Percentiles rank a stretch among this genome's conserved stretches.
Conservation (phyloP, 768 basidiomycete species). For the Mycena pura region DNA sequence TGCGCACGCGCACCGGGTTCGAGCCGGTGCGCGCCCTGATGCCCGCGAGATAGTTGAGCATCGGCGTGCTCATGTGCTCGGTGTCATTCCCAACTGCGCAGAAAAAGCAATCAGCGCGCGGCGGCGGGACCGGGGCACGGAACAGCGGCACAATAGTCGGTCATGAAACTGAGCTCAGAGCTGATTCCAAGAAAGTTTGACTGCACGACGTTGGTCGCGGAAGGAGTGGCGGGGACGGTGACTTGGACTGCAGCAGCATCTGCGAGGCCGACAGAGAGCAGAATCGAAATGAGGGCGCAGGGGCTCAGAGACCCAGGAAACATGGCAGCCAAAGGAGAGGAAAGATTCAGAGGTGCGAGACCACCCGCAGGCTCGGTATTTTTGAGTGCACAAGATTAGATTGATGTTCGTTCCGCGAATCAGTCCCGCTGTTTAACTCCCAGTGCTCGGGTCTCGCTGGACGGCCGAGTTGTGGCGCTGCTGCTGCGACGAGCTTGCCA, state of each 20-base stretch:
- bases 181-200: constrained; percentile 70
- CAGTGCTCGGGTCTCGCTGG: no score
- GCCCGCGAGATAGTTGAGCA: constrained; percentile 65
- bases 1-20: constrained; percentile 50
- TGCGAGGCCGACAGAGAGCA: constrained; percentile 15
- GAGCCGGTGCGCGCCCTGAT: constrained; percentile 55
- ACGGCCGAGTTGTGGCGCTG: no score
- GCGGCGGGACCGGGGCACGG: no score
- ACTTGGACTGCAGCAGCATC: constrained; percentile 36
- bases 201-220: constrained; percentile 47
- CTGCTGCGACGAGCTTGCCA: no score
- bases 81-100: constrained; percentile 58
- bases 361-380: no score
- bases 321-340: no score
- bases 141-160: constrained; percentile 54
- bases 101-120: neutral
- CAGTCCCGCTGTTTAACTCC: no score
- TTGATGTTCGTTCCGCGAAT: no score
- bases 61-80: constrained; percentile 51
- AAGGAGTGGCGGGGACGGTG: constrained; percentile 41
- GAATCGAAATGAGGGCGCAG: no score
- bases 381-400: no score
- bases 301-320: no score
- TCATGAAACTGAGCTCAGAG: constrained; percentile 67
- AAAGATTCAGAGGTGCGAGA: no score